These are phyloP conservation scores for Leishmania aethiopica DNA, from an alignment of 208 protist genomes.

Conservation along the genomic window DNA sequence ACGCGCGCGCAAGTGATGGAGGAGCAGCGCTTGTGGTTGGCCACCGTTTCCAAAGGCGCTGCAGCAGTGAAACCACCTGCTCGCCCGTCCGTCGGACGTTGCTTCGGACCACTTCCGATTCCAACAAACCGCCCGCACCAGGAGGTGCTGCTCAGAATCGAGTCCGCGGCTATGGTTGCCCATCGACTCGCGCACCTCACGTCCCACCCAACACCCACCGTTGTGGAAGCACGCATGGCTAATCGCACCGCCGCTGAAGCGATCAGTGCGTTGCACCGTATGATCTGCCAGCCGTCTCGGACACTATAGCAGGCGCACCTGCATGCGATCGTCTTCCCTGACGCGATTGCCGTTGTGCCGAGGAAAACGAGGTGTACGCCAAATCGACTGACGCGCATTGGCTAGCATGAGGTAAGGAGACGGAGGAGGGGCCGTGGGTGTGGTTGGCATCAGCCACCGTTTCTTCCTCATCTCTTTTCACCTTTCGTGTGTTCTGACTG, in stretches of 20 bases:
- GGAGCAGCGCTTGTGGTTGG: constrained; percentile 1
- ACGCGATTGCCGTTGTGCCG: background rate
- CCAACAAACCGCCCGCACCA: background rate
- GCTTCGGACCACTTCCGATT: background rate
- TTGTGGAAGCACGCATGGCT: constrained; percentile 6
- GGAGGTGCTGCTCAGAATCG: constrained; percentile 1
- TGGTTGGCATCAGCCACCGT: no score
- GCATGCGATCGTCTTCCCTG: no score
- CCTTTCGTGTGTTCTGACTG: background rate
- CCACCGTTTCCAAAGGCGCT: background rate
- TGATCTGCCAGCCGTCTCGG: constrained; percentile 1
- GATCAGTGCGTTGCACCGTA: background rate
- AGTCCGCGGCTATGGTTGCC: background rate
- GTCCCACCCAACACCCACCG: background rate
- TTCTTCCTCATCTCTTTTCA: background rate
- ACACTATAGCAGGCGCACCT: background rate
- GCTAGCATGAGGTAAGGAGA: background rate
- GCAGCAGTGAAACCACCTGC: background rate
- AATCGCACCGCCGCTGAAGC: background rate
- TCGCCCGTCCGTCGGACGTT: background rate
- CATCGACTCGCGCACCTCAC: constrained; percentile 6
- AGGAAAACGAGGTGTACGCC: background rate
- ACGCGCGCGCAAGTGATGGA: background rate
- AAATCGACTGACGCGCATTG: background rate
- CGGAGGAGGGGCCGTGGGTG: background rate